phyloP scores from a whole-genome alignment of 2,329 filamentous ascomycete species.

The Fusarium sp. region DNA sequence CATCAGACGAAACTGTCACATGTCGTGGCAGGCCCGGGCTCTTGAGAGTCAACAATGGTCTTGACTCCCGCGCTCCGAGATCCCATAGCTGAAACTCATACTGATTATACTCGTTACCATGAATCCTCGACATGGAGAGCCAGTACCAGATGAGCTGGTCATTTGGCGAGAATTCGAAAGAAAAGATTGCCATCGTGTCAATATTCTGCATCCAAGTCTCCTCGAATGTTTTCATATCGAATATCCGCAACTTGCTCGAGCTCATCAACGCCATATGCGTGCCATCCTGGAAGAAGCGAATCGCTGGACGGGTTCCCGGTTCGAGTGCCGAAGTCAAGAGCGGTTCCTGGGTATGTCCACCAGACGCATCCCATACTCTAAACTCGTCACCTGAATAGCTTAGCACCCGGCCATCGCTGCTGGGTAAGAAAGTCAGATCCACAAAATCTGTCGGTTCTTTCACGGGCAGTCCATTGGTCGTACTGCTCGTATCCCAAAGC shows the following conservation, averaged over 20 bases:
- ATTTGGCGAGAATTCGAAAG: not conserved
- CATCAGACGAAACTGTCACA: not conserved
- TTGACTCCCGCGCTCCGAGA: not conserved
- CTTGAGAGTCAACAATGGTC: not conserved
- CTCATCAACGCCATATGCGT: not conserved
- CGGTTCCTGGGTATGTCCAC: not conserved
- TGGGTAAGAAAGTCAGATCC: not conserved
- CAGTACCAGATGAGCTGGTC: not conserved
- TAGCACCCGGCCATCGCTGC: not conserved
- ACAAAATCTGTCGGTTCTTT: not conserved
- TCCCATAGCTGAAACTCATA: too few species aligned
- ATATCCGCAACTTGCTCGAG: not conserved
- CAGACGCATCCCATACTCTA: not conserved
- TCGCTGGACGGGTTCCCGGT: not conserved
- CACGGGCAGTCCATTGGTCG: not conserved
- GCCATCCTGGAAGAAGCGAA: not conserved
- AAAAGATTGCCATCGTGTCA: too few species aligned
- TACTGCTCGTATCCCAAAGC: not conserved
- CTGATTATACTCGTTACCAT: too few species aligned
- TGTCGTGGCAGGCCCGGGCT: too few species aligned
- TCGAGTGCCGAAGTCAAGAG: not conserved
- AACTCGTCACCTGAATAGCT: fast-evolving
- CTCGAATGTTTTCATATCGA: not conserved
- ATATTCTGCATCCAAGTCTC: too few species aligned
- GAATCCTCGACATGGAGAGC: too few species aligned